Evolutionary conservation across 179 eudicot species (phyloP), one percentile per base, ranked within the genome.

Genomic region (Camellia oleifera): DNA sequence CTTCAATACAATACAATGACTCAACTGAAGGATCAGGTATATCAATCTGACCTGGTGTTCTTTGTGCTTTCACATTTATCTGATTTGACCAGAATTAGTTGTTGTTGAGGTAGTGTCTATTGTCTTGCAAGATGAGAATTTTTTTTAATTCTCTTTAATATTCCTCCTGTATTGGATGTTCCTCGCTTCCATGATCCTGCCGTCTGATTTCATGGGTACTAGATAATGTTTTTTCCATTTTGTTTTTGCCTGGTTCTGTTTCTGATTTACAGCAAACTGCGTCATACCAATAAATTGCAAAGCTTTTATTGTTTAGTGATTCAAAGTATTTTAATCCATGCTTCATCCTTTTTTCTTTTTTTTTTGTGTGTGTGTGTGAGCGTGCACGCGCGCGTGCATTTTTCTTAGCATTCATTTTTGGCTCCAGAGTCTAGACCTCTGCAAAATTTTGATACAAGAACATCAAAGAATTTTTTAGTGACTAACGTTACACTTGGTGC

Each of bases 281-380:
- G 20, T 54, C 78, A 65, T 42, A 75, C 32, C 65, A 80, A 80
- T 80, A 74, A 65, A 73, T 63, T 63, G 69, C 79, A 65, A 77
- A 7, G 58, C 50, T 52, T 64, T 74, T 69, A 13, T 73, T 40
- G 78, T 64, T 74, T 4, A 48, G n/a, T 77, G 20, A 20, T 52
- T 77, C 44, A 11, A 46, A 20, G 42, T 64, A 50, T 7, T 74
- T 11, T 74, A 44, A 4, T 65, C 42, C 56, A 32, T 53, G 42
- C 12, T 40, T 80, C 40, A 7, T 53, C 15, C 56, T 26, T 66
- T 50, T 14, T 26, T 6, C 50, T 9, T 15, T 52, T 32, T 52
- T 48, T 1, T 32, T 0, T 32, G 2, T 32, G 40, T 32, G 40
- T 26, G 32, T 32, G 40, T 32, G 40, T 32, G 40, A 1, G 40